Evolutionary conservation across 176 grass and related monocot genomes (phyloP), one percentile per base, ranked within the genome.

Genomic region (Oryza nivara): DNA sequence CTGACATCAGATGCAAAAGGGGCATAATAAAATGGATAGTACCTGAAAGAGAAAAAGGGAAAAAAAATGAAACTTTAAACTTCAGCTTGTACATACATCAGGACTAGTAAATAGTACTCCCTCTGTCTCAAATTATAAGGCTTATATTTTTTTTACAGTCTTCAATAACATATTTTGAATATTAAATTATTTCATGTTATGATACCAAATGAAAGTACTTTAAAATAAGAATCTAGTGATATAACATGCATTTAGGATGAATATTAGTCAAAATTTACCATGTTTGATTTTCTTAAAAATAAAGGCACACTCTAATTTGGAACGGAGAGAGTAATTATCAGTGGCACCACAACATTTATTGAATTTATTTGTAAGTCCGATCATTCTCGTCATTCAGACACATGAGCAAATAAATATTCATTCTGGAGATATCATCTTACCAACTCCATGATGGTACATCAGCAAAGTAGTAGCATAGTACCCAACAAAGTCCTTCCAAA

Each of bases 1-100:
- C 87, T 87, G 20, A 91, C 10, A 91, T 94, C 92, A n/a, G 89
- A 94, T 19, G 77, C 68, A 0, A 91, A 94, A 65, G 89, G 92
- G 75, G 80, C 89, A 67, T 89, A 76, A 43, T 94, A 58, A 43
- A 87, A 89, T 15, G 92, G 92, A 46, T 87, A 91, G 67, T 87
- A 89, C 92, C 92, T 94, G 68, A 56, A 86, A 23, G 73, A 14
- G 75, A 10, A 22, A 15, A 67, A 35, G 4, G 49, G 48, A 58
- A 36, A 4, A 4, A 36, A 36, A 11, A 14, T 11, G 11, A 48
- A 22, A 65, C 20, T 80, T 71, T 17, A 23, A 85, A 61, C 16
- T 60, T 38, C 40, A 56, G 6, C 20, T 66, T 67, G 5, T 75
- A 64, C 4, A 52, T 11, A 80, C 32, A 76, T 19, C 76, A 70